Base-by-base conservation (phyloP, 2,329 filamentous ascomycete species). In the Chrysoporthe deuterocubensis region DNA sequence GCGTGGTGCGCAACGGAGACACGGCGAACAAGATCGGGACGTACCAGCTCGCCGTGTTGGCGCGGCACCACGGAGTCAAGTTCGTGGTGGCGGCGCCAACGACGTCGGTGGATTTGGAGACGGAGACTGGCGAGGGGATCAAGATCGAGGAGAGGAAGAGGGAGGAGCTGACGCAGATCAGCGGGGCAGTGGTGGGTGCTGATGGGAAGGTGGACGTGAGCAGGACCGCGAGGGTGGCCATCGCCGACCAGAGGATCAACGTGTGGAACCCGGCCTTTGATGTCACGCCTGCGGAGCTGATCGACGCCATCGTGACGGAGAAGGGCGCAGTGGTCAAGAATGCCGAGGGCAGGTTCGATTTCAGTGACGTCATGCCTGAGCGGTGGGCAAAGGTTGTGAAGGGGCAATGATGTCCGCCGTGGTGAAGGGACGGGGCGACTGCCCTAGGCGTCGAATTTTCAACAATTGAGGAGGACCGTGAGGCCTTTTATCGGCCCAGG, bases 11-110 rank as follows among this genome's bases (percentile, higher is more conserved):
- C 62, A 99, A 99, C 75, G 96, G 96, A 42, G 96, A 99, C 80
- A 98, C 96, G 0, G 96, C 96, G 66, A 99, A 99, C 83, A 99
- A 99, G 83, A 96, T 99, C 70, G 96, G 96, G 63, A 99, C 96
- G 0, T 98, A 99, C 78, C 87, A 90, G 65, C 86, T 99, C 4
- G 94, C 96, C 3, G 94, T 98, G n/a, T 85, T 97, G 42, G 96
- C 96, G 32, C 90, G 87, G 72, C 84, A 94, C 75, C 96, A 99
- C 75, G 92, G 92, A 21, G 86, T 98, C 75, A 97, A 95, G 78
- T 99, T 99, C 77, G 86, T 99, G 11, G 94, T 99, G 42, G 96
- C 96, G 0, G 96, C 96, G 0, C 96, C 96, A 0, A 92, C 94
- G 7, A 99, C 96, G 1, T 97, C 93, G 67, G 96, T 99, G 73